Evolutionary conservation across 805 yeast genomes (phyloP).

Genomic region (Ogataea ganodermae): DNA sequence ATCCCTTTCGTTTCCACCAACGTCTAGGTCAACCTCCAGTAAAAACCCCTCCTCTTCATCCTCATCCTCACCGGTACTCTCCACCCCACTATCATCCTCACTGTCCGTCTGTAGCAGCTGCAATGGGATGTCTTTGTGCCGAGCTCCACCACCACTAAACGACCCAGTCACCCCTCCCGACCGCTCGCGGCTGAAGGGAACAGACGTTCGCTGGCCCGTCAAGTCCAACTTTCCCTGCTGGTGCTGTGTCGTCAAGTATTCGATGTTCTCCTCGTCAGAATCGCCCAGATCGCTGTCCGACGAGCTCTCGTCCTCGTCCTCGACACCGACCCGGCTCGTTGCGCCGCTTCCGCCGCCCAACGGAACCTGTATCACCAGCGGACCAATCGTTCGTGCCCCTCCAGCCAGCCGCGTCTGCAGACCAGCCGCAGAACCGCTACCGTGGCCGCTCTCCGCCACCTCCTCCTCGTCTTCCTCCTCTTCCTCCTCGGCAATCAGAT

Average conservation of each 20-base stretch:
- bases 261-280: constrained; percentile 37
- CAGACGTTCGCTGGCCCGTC: constrained; percentile 10
- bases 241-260: constrained; percentile 28
- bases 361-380: constrained; percentile 16
- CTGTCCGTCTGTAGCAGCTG: constrained; percentile 17
- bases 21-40: constrained; percentile 25
- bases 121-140: constrained; percentile 18
- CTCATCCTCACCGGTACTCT: not conserved
- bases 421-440: not conserved
- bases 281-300: constrained; percentile 31
- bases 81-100: constrained; percentile 18
- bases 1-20: constrained; percentile 6
- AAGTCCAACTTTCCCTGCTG: constrained; percentile 22
- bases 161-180: not conserved
- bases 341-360: not conserved
- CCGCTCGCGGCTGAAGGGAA: constrained; percentile 6
- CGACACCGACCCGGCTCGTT: constrained; percentile 7
- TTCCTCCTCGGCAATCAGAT: constrained; percentile 28
- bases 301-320: constrained; percentile 8
- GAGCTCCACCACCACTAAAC: not conserved
- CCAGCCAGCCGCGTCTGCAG: too few species aligned
- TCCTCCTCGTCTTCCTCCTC: constrained; percentile 14
- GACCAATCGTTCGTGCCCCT: constrained; percentile 17
- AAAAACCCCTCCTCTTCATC: constrained; percentile 15
- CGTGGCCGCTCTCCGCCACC: constrained; percentile 1